A percentile compares a stretch with the other conserved stretches of the same genome.
These are phyloP conservation scores for Saururus chinensis DNA, from an alignment of 164 flowering plant genomes.

Conservation along the genomic window DNA sequence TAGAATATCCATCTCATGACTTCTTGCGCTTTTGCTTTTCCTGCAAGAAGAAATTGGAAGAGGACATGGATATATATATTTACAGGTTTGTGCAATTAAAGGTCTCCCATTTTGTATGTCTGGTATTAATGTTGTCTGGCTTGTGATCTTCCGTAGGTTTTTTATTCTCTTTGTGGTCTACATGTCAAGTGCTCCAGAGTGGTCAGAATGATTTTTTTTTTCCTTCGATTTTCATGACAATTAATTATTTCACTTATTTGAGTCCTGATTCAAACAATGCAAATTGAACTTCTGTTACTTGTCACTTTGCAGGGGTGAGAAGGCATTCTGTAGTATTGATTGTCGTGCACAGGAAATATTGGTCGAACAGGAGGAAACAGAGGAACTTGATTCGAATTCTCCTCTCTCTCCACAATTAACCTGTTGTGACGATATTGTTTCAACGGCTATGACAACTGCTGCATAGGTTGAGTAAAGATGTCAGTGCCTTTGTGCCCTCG, in stretches of 20 bases:
- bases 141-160: background rate
- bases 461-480: conserved; percentile 2
- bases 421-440: conserved; percentile 12
- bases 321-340: conserved; percentile 73
- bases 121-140: background rate
- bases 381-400: conserved; percentile 15
- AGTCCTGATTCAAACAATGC: background rate
- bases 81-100: conserved; percentile 38
- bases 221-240: no score
- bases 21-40: conserved; percentile 57
- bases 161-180: background rate
- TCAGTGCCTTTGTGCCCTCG: background rate
- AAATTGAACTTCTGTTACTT: background rate
- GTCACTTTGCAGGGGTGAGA: conserved; percentile 55
- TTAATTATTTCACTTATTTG: background rate
- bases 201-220: no score
- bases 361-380: conserved; percentile 51
- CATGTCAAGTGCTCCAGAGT: background rate
- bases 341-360: conserved; percentile 66
- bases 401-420: conserved; percentile 10
- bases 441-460: background rate
- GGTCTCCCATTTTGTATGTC: background rate
- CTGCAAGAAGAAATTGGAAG: conserved; percentile 50
- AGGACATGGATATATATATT: conserved; percentile 51
- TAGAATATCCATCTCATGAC: conserved; percentile 21